Conservation (phyloP, 371 early-diverging fungal genomes). For the Nosema muscidifuracis region DNA sequence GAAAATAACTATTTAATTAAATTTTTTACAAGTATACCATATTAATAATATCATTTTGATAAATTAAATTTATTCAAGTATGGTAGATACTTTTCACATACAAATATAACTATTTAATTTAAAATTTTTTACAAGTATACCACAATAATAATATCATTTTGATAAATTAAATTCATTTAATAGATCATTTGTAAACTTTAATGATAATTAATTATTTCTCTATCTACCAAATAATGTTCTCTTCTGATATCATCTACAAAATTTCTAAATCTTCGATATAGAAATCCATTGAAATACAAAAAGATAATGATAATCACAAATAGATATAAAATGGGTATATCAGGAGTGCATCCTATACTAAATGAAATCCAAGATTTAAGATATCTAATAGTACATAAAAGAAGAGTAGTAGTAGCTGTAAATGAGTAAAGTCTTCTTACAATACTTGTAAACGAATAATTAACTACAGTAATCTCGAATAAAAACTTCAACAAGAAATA, state of each 20-base stretch:
- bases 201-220: neutral
- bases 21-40: no score
- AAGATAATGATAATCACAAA: neutral
- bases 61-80: no score
- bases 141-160: no score
- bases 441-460: neutral
- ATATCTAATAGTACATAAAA: neutral
- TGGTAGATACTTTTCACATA: no score
- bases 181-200: neutral
- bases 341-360: neutral
- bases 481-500: neutral
- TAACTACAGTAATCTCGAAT: neutral
- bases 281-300: neutral
- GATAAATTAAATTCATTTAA: no score
- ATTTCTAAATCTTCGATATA: neutral
- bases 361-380: neutral
- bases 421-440: neutral
- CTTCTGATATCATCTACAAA: neutral
- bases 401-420: neutral
- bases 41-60: no score
- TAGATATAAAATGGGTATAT: neutral
- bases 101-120: no score
- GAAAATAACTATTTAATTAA: no score
- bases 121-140: no score
- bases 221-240: neutral